Percentiles rank a stretch among this genome's conserved stretches.
These are phyloP conservation scores for Maudiozyma saulgeensis DNA, from an alignment of 805 yeast species.

Conservation along the genomic window DNA sequence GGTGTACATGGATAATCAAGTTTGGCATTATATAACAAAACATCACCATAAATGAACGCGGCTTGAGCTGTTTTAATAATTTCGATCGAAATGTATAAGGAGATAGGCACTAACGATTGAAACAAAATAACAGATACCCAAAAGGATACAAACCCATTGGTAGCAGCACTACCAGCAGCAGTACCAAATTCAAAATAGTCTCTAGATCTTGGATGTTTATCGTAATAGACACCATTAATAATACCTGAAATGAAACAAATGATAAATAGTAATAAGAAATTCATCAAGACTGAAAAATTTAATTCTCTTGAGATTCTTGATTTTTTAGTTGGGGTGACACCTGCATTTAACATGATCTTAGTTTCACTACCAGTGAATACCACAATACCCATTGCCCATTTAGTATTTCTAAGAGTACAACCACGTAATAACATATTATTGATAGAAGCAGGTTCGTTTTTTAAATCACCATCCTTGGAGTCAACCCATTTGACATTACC, in stretches of 20 bases:
- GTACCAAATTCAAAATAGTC: conserved; percentile 62
- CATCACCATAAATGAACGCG: conserved; percentile 68
- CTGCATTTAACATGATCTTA: conserved; percentile 73
- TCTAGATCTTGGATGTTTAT: conserved; percentile 40
- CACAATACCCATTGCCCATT: conserved; percentile 74
- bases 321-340: conserved; percentile 67
- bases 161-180: conserved; percentile 53
- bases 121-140: conserved; percentile 70
- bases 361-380: conserved; percentile 71
- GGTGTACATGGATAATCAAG: conserved; percentile 79
- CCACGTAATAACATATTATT: conserved; percentile 68
- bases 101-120: conserved; percentile 75
- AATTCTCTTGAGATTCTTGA: conserved; percentile 67
- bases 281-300: conserved; percentile 58
- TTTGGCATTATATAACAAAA: conserved; percentile 54
- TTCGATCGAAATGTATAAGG: conserved; percentile 72
- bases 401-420: conserved; percentile 67
- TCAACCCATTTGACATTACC: conserved; percentile 54
- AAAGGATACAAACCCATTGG: conserved; percentile 61
- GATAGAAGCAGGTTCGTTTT: conserved; percentile 55
- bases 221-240: conserved; percentile 60
- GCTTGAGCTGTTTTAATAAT: conserved; percentile 78
- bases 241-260: conserved; percentile 64
- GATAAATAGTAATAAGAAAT: conserved; percentile 53
- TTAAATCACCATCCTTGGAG: conserved; percentile 18